phyloP scores from a whole-genome alignment of 805 yeast species.

The Kockiozyma suomiensis region DNA sequence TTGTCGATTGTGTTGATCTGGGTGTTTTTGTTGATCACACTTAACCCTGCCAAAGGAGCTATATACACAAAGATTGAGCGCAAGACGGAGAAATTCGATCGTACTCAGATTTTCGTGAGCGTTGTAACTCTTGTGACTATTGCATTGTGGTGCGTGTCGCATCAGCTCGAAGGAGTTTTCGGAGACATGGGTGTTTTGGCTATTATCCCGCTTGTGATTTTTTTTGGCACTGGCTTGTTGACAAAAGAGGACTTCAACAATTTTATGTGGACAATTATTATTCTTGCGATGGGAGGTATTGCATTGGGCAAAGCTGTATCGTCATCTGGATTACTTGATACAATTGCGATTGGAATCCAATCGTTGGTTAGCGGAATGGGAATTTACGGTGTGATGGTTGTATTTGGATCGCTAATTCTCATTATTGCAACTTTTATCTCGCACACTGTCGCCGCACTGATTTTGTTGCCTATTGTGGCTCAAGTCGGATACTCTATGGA shows the following conservation, averaged over 20 bases:
- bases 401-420: conserved; percentile 80
- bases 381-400: conserved; percentile 68
- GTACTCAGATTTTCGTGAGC: conserved; percentile 74
- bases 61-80: conserved; percentile 61
- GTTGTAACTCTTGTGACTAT: conserved; percentile 72
- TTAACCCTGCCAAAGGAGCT: conserved; percentile 53
- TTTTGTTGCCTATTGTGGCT: conserved; percentile 84
- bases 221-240: conserved; percentile 87
- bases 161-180: conserved; percentile 66
- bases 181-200: conserved; percentile 99
- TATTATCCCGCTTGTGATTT: conserved; percentile 81
- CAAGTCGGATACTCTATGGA: conserved; percentile 72
- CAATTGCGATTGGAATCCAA: conserved; percentile 75
- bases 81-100: conserved; percentile 65
- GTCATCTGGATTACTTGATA: conserved; percentile 79
- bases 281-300: conserved; percentile 97
- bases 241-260: conserved; percentile 91
- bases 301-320: conserved; percentile 95
- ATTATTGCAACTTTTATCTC: conserved; percentile 92
- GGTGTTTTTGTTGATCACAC: conserved; percentile 67
- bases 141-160: conserved; percentile 85
- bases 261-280: conserved; percentile 94
- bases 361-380: conserved; percentile 65
- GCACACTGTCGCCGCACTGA: conserved; percentile 96
- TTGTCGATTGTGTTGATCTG: conserved; percentile 69